These are phyloP conservation scores for Colletotrichum eleusines DNA, from an alignment of 2,329 filamentous ascomycete species.

Conservation along the genomic window DNA sequence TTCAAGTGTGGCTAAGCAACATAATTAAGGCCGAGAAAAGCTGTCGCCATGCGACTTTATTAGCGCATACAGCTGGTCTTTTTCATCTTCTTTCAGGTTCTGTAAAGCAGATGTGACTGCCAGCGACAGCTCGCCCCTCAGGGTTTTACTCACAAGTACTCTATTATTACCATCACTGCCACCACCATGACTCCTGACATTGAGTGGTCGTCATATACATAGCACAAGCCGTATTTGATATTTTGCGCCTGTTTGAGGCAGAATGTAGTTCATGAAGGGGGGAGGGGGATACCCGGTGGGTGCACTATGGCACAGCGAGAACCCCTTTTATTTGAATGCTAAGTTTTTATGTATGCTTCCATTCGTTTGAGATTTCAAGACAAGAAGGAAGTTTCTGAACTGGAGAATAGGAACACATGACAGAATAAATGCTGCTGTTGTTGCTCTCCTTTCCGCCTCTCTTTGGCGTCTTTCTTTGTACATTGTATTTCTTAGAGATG, in stretches of 20 bases:
- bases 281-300: not conserved
- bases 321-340: not conserved
- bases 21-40: not conserved
- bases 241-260: not conserved
- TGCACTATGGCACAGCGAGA: not conserved
- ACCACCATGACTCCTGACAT: not conserved
- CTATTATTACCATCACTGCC: not conserved
- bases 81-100: not conserved
- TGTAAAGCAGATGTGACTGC: not conserved
- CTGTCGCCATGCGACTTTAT: not conserved
- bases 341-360: not conserved
- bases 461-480: not conserved
- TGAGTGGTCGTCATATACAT: too few species aligned
- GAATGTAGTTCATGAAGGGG: not conserved
- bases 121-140: not conserved
- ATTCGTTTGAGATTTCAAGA: too few species aligned
- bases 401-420: too few species aligned
- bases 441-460: not conserved
- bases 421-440: not conserved
- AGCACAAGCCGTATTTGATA: not conserved
- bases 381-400: too few species aligned
- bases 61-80: not conserved
- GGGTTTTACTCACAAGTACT: not conserved
- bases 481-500: slow-evolving; percentile 28
- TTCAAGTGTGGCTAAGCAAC: not conserved